Evolutionary conservation across 1,284 basidiomycete species (phyloP), one percentile per base, ranked within the genome.

Genomic region (Trichosporon ovoides): DNA sequence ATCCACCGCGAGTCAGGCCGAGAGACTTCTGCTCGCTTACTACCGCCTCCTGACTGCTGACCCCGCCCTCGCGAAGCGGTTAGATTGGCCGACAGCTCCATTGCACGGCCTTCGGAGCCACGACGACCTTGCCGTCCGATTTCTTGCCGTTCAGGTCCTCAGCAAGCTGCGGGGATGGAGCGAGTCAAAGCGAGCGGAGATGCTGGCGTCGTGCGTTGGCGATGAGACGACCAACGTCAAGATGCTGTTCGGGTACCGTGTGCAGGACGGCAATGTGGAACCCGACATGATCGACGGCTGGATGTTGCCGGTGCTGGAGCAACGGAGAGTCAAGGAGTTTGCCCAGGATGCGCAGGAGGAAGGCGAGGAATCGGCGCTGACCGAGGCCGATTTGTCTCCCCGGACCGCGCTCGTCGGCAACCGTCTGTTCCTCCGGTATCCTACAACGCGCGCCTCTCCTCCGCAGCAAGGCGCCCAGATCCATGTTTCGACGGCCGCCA

Each of bases 21-120:
- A 92, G 37, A 78, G 80, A 24, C 74, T 88, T 0, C 82, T 95
- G 14, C 80, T 94, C 40, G 83, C 87, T 1, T 89, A 91, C 70
- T 88, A 88, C 68, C 86, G 91, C 37, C 81, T 94, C 38, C 80
- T 92, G 13, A 81, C 82, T 64, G 84, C 84, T 43, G 90, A 90
- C 70, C 84, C 85, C 13, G 77, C 83, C 56, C 80, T 92, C 11
- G 85, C 88, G 1, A 63, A 72, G 12, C 77, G 82, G 16, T 76
- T 85, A n/a, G 68, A 77, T 49, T 92, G 90, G 89, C 79, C 89
- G 0, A 71, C 85, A 20, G 76, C 80, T 0, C 82, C 83, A 13
- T 79, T 77, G 70, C 82, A 37, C 38, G 50, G 55, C 1, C 60
- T 77, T 3, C 68, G 75, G 12, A 64, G 61, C 1, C 81, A 85